Evolutionary conservation across 768 basidiomycete genomes (phyloP).

Genomic region (Psilocybe cyanescens): DNA sequence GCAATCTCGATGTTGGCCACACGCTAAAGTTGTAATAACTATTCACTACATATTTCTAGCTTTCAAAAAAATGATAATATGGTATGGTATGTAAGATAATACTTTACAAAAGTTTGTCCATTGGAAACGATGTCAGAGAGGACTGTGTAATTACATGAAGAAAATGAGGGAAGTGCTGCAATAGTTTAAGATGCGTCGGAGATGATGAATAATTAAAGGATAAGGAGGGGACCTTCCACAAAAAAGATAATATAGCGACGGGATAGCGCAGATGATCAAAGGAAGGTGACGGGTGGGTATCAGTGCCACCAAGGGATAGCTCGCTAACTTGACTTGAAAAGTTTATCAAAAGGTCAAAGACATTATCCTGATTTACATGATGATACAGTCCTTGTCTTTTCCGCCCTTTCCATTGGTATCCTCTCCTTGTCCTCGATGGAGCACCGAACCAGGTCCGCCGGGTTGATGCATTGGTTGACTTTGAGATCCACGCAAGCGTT

Average conservation of each 20-base stretch:
- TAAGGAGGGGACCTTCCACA: slow-evolving; percentile 6
- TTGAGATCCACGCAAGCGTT: slow-evolving; percentile 72
- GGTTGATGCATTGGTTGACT: slow-evolving; percentile 58
- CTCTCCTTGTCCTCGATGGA: slow-evolving; percentile 53
- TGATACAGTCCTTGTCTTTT: slow-evolving; percentile 83
- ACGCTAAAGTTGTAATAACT: background rate
- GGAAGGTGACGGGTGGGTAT: background rate
- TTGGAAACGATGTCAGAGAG: slow-evolving; percentile 10
- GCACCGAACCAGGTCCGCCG: slow-evolving; percentile 63
- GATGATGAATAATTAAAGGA: slow-evolving; percentile 15
- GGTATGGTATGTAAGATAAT: slow-evolving; percentile 24
- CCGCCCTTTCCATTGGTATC: slow-evolving; percentile 48
- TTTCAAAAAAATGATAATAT: slow-evolving; percentile 8
- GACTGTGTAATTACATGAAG: slow-evolving; percentile 23
- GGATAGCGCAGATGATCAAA: background rate
- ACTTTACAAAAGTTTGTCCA: slow-evolving; percentile 28
- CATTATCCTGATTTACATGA: slow-evolving; percentile 61
- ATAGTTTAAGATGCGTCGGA: slow-evolving; percentile 26
- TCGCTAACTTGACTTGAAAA: background rate
- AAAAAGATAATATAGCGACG: slow-evolving; percentile 5
- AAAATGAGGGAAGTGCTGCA: slow-evolving; percentile 19
- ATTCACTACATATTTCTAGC: slow-evolving; percentile 6
- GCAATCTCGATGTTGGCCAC: background rate
- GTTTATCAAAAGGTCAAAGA: background rate
- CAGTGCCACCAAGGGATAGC: background rate